Conservation (phyloP, 2,329 filamentous ascomycete species). For the Fusarium compactum region DNA sequence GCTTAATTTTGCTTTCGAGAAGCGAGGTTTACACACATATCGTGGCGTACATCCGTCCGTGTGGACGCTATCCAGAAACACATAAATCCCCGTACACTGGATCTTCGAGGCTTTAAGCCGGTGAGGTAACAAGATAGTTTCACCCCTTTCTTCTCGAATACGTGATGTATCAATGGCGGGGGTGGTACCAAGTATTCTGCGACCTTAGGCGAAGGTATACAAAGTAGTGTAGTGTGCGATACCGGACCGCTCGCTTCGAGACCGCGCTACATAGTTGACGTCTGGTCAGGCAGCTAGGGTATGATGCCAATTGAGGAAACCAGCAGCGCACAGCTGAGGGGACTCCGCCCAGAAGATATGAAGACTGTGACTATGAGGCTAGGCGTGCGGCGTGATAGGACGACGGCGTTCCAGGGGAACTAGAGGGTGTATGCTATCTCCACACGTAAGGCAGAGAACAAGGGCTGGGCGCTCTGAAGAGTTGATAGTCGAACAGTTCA, state of each 20-base stretch:
- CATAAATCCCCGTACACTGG: background rate
- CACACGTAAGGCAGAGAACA: conserved; percentile 37
- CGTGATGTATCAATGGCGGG: background rate
- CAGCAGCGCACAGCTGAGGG: conserved; percentile 26
- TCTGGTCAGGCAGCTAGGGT: conserved; percentile 32
- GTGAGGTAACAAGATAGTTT: background rate
- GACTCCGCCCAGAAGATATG: conserved; percentile 33
- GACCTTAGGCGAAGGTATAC: conserved; percentile 7
- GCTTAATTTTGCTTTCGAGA: conserved; percentile 22
- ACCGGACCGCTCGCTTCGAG: conserved; percentile 37
- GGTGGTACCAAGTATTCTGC: conserved; percentile 15
- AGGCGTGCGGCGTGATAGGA: conserved; percentile 31
- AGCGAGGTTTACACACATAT: conserved; percentile 10
- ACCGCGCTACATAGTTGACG: conserved; percentile 29
- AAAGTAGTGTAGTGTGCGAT: conserved; percentile 30
- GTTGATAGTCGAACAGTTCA: conserved; percentile 20
- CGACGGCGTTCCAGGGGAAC: conserved; percentile 13
- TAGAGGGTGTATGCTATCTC: conserved; percentile 32
- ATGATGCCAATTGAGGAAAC: conserved; percentile 25
- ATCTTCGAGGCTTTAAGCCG: background rate
- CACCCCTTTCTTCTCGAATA: background rate
- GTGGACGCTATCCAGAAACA: background rate
- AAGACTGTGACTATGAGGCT: conserved; percentile 24
- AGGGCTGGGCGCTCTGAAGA: conserved; percentile 29
- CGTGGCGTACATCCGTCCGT: background rate